These are phyloP conservation scores for Phytophthora chlamydospora DNA, from an alignment of 352 stramenopile genomes.

Conservation along the genomic window DNA sequence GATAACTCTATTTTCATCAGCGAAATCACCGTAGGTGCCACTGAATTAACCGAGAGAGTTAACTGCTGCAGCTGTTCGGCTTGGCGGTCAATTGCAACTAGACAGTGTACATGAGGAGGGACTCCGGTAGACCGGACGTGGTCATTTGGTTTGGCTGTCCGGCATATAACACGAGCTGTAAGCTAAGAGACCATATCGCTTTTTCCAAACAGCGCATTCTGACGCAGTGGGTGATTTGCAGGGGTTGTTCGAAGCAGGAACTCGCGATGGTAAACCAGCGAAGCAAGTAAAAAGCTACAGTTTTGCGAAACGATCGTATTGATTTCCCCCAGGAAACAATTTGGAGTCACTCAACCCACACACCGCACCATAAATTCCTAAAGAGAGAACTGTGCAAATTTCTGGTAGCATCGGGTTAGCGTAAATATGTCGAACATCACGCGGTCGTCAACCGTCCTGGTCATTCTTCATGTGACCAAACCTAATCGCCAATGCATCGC, in stretches of 20 bases:
- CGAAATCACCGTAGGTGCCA: neutral
- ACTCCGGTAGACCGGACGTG: neutral
- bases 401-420: constrained; percentile 29
- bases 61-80: neutral
- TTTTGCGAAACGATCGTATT: constrained; percentile 36
- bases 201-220: constrained; percentile 6
- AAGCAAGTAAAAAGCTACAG: constrained; percentile 6
- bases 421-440: constrained; percentile 33
- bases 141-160: neutral
- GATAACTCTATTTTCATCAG: neutral
- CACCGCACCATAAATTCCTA: constrained; percentile 23
- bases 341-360: constrained; percentile 2
- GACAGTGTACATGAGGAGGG: neutral
- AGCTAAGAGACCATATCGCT: neutral
- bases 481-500: constrained; percentile 17
- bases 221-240: neutral
- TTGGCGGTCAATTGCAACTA: neutral
- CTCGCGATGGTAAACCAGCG: constrained; percentile 6
- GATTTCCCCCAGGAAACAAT: constrained; percentile 23
- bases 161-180: neutral
- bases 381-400: constrained; percentile 27
- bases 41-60: neutral
- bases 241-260: neutral
- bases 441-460: constrained; percentile 22
- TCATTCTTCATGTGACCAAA: constrained; percentile 43